These are phyloP conservation scores for Fraxinus cuspidata DNA, from an alignment of 257 asterid species.

Conservation along the genomic window DNA sequence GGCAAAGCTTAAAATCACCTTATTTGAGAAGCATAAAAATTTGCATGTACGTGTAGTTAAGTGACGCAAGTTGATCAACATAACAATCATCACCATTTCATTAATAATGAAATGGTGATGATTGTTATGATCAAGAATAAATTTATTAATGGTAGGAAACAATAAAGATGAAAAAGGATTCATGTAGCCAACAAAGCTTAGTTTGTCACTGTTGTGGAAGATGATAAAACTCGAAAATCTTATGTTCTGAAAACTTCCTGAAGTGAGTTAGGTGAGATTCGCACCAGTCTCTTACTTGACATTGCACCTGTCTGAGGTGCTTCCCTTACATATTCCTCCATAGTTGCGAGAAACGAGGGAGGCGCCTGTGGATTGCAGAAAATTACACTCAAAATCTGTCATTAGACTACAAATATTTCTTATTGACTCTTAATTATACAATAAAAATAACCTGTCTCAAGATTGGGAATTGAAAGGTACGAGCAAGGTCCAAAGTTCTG, in stretches of 20 bases:
- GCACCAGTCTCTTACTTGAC: slow-evolving; percentile 56
- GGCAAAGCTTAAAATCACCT: neutral
- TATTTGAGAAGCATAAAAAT: too few species aligned
- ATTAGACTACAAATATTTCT: neutral
- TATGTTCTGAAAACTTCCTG: neutral
- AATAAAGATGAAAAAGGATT: neutral
- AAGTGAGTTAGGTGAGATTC: slow-evolving; percentile 15
- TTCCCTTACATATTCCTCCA: slow-evolving; percentile 91
- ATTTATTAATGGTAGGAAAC: neutral
- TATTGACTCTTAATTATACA: neutral
- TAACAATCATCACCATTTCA: too few species aligned
- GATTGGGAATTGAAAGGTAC: slow-evolving; percentile 76
- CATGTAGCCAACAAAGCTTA: neutral
- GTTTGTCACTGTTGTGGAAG: neutral
- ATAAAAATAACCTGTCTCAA: slow-evolving; percentile 59
- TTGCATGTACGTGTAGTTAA: neutral
- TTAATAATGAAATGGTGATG: neutral
- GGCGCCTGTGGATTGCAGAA: slow-evolving; percentile 70
- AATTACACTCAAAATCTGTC: neutral
- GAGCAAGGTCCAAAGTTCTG: slow-evolving; percentile 71
- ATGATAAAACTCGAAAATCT: neutral
- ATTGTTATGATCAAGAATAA: too few species aligned
- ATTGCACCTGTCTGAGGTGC: slow-evolving; percentile 63
- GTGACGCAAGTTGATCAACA: neutral
- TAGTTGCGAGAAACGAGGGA: slow-evolving; percentile 80